Evolutionary conservation across 768 basidiomycete genomes (phyloP).

Genomic region (Psilocybe sp.): DNA sequence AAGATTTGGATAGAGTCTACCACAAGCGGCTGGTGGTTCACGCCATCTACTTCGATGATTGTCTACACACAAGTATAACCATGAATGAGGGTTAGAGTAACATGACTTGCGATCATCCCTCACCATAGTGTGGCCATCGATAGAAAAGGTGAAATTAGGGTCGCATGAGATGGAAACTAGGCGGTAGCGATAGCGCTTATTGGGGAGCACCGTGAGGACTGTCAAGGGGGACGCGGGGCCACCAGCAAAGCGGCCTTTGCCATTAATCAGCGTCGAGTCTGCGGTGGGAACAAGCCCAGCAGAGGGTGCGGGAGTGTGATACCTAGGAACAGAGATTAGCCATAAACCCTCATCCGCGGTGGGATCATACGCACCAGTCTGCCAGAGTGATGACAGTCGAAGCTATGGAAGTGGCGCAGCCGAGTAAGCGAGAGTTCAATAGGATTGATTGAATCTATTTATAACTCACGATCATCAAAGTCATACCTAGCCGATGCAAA

Average conservation of each 20-base stretch:
- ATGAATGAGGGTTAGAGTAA: background rate
- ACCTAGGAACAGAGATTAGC: conserved; percentile 16
- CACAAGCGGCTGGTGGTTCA: conserved; percentile 31
- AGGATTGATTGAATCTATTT: background rate
- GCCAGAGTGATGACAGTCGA: conserved; percentile 41
- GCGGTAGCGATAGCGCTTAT: conserved; percentile 46
- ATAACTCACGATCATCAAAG: conserved; percentile 16
- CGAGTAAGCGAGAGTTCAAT: background rate
- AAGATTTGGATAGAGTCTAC: conserved; percentile 33
- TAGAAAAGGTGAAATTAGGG: conserved; percentile 40
- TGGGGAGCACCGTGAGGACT: conserved; percentile 34
- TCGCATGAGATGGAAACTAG: conserved; percentile 45
- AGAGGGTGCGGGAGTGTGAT: conserved; percentile 23
- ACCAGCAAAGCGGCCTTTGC: conserved; percentile 41
- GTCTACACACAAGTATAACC: conserved; percentile 17
- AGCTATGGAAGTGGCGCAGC: conserved; percentile 17
- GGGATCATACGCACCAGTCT: conserved; percentile 28
- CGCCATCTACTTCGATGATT: conserved; percentile 39
- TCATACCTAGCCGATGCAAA: conserved; percentile 28
- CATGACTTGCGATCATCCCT: background rate
- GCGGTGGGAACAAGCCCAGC: conserved; percentile 27
- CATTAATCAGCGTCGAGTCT: conserved; percentile 43
- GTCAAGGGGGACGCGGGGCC: conserved; percentile 33
- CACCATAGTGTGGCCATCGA: conserved; percentile 43
- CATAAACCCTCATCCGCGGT: background rate